Percentiles rank a stretch among this genome's conserved stretches.
Evolutionary conservation across 345 rosid genomes (phyloP).

Genomic region (Trapa bicornis): DNA sequence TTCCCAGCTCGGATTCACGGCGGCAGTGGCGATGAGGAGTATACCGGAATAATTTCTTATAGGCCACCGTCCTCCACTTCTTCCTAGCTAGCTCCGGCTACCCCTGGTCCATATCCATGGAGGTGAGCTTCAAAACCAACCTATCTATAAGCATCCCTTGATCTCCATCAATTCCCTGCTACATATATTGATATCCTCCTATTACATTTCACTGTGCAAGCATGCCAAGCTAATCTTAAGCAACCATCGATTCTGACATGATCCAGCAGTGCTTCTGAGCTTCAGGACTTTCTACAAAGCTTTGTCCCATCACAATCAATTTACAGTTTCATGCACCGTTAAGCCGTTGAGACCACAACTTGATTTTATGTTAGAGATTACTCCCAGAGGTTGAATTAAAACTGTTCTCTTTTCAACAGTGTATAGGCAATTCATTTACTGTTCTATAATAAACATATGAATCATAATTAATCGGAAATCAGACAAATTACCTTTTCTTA

Average conservation of each 20-base stretch:
- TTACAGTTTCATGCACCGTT: too few species aligned
- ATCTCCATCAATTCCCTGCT: neutral
- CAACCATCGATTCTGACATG: neutral
- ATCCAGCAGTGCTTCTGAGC: neutral
- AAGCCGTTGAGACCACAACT: too few species aligned
- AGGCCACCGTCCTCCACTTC: conserved; percentile 2
- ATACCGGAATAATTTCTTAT: neutral
- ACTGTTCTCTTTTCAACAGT: too few species aligned
- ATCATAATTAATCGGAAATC: neutral
- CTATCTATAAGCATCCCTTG: neutral
- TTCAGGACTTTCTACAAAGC: too few species aligned
- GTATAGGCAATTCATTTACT: too few species aligned
- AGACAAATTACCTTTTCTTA: neutral
- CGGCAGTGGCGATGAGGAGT: neutral
- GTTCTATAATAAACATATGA: too few species aligned
- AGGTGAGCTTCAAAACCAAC: neutral
- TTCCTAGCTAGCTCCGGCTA: neutral
- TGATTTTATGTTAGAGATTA: too few species aligned
- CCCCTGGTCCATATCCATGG: neutral
- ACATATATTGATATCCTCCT: neutral
- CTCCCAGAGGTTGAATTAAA: too few species aligned
- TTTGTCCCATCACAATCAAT: too few species aligned
- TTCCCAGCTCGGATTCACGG: neutral
- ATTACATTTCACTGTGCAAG: neutral
- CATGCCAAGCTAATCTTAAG: neutral